These are phyloP conservation scores for Scheffersomyces quercinus DNA, from an alignment of 1,139 yeast species.

Conservation along the genomic window DNA sequence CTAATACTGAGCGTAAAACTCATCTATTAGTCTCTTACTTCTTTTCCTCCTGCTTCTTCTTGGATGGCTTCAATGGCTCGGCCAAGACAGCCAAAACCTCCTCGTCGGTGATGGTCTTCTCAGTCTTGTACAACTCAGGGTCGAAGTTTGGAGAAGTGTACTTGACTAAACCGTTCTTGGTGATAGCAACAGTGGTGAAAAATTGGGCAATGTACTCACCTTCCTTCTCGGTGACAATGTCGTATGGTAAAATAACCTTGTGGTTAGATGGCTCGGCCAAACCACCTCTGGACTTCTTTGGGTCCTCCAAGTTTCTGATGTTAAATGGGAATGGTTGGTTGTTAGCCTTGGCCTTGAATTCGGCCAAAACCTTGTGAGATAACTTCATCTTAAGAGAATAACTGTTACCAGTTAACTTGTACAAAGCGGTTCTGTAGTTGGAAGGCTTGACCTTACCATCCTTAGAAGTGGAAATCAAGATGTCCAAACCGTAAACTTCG, in stretches of 20 bases:
- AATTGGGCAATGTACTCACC: conserved; percentile 71
- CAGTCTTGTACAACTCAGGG: conserved; percentile 51
- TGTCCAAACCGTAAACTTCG: conserved; percentile 78
- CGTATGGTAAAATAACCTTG: conserved; percentile 68
- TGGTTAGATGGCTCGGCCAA: conserved; percentile 74
- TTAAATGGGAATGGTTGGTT: conserved; percentile 70
- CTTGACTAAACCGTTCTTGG: conserved; percentile 71
- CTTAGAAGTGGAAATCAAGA: conserved; percentile 64
- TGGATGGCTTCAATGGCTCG: conserved; percentile 45
- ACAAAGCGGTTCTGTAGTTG: conserved; percentile 66
- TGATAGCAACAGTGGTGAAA: conserved; percentile 76
- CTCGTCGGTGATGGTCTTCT: conserved; percentile 59
- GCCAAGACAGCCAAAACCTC: conserved; percentile 51
- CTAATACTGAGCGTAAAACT: too few relatives aligned
- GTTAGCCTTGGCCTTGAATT: conserved; percentile 61
- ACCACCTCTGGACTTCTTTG: conserved; percentile 74
- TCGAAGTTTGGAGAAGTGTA: conserved; percentile 63
- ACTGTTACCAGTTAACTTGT: conserved; percentile 68
- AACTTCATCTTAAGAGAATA: conserved; percentile 74
- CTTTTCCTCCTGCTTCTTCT: conserved; percentile 7
- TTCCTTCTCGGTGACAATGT: conserved; percentile 67
- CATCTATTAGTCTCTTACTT: background rate
- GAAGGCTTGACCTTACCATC: conserved; percentile 69
- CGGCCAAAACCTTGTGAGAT: conserved; percentile 67
- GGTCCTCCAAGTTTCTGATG: conserved; percentile 65